Conservation (phyloP, 192 early-diverging fungal species). For the Umbelopsis sp. region DNA sequence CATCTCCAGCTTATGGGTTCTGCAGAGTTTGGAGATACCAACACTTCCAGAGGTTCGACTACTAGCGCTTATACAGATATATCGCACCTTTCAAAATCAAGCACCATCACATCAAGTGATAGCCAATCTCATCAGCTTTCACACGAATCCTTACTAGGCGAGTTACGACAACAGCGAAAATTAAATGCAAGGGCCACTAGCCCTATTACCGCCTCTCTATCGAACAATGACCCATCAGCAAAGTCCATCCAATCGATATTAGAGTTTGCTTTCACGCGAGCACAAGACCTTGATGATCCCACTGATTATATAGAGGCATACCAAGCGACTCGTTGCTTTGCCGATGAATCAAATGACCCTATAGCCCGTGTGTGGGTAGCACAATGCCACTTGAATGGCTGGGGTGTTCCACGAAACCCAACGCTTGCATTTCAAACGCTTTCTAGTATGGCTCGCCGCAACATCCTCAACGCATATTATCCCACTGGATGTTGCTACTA, state of each 20-base stretch:
- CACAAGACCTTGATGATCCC: conserved; percentile 21
- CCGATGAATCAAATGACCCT: conserved; percentile 11
- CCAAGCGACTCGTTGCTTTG: conserved; percentile 16
- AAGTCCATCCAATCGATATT: conserved; percentile 17
- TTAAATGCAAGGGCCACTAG: neutral
- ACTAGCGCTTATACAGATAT: neutral
- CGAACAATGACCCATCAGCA: neutral
- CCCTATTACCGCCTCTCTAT: neutral
- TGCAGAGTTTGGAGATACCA: neutral
- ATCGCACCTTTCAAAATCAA: neutral
- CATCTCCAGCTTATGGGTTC: neutral
- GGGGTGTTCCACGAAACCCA: conserved; percentile 22
- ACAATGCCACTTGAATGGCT: conserved; percentile 30
- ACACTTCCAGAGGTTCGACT: neutral
- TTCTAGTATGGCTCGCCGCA: conserved; percentile 3
- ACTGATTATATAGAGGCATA: conserved; percentile 28
- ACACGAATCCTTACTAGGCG: neutral
- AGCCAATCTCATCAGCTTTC: conserved; percentile 1
- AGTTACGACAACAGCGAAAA: conserved; percentile 11
- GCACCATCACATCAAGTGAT: neutral
- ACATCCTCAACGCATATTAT: conserved; percentile 21
- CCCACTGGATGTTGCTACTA: conserved; percentile 33
- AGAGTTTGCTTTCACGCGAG: conserved; percentile 22
- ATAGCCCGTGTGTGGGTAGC: conserved; percentile 27
- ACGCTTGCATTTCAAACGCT: conserved; percentile 23